These are phyloP conservation scores for Penicillium brasilianum DNA, from an alignment of 2,329 filamentous ascomycete genomes.

Conservation along the genomic window DNA sequence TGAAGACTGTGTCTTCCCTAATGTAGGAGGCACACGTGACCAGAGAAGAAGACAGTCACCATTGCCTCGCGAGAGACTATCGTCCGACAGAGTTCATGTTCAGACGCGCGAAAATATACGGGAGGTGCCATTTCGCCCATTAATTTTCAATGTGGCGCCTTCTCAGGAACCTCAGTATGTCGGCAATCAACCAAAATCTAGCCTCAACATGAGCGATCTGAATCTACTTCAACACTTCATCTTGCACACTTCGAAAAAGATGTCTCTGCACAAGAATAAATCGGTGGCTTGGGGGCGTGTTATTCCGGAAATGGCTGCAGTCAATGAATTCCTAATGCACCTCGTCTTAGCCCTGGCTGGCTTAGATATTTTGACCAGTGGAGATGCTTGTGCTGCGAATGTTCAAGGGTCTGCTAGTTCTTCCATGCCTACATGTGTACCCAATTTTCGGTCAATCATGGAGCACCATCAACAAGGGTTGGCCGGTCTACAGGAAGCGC, in stretches of 20 bases:
- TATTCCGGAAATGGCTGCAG: slow-evolving; percentile 29
- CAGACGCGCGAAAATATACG: neutral
- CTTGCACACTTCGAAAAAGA: slow-evolving; percentile 21
- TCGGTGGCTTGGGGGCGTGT: slow-evolving; percentile 24
- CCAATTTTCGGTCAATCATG: slow-evolving; percentile 16
- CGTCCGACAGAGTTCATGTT: neutral
- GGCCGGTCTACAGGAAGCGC: slow-evolving; percentile 21
- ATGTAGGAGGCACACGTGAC: slow-evolving; percentile 9
- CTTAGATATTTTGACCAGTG: slow-evolving; percentile 19
- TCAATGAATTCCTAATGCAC: slow-evolving; percentile 31
- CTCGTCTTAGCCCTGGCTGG: slow-evolving; percentile 34
- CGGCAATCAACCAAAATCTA: neutral
- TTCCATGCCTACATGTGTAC: neutral
- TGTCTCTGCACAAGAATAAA: slow-evolving; percentile 18
- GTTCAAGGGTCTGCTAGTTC: neutral
- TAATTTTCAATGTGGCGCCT: slow-evolving; percentile 17
- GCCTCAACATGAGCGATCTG: slow-evolving; percentile 29
- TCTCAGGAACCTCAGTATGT: neutral
- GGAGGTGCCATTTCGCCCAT: slow-evolving; percentile 12
- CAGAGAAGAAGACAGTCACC: slow-evolving; percentile 1
- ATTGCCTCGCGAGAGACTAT: neutral
- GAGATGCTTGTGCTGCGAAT: neutral
- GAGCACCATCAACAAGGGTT: slow-evolving; percentile 32
- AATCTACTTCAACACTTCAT: slow-evolving; percentile 27
- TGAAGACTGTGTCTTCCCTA: slow-evolving; percentile 23